phyloP scores from a whole-genome alignment of 2,329 filamentous ascomycete genomes.

The Botrytis galanthina region DNA sequence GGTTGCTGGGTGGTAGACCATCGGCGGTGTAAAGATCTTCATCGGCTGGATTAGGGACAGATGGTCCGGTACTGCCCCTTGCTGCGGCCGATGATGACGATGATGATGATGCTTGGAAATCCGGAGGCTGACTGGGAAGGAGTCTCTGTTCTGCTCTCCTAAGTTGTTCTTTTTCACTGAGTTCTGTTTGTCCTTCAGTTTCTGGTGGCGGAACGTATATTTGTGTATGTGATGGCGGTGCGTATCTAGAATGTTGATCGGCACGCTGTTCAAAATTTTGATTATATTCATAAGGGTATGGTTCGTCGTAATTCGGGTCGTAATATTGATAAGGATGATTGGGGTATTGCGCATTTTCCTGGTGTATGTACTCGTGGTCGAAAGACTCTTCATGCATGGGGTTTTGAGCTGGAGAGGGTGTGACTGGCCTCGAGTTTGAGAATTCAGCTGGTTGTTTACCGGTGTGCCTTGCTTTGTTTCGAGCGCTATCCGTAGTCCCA shows the following conservation, averaged over 20 bases:
- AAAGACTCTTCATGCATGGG: conserved; percentile 30
- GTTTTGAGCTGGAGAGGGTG: conserved; percentile 25
- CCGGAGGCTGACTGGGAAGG: conserved; percentile 74
- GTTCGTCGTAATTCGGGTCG: conserved; percentile 36
- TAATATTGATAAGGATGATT: conserved; percentile 39
- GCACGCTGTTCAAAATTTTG: conserved; percentile 36
- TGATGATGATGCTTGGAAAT: conserved; percentile 46
- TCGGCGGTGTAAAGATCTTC: conserved; percentile 54
- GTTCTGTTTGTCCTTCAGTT: conserved; percentile 55
- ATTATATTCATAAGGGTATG: conserved; percentile 35
- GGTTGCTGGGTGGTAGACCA: conserved; percentile 38
- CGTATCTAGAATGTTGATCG: conserved; percentile 36
- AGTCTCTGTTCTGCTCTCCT: conserved; percentile 74
- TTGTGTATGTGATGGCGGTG: conserved; percentile 41
- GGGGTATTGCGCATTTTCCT: conserved; percentile 24
- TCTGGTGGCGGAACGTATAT: conserved; percentile 60
- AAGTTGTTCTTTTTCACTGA: conserved; percentile 80
- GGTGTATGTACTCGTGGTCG: conserved; percentile 18
- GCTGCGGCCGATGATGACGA: conserved; percentile 27
- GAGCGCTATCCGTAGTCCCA: conserved; percentile 73
- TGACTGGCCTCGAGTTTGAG: conserved; percentile 25
- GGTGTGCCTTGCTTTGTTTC: conserved; percentile 34
- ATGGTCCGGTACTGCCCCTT: conserved; percentile 41
- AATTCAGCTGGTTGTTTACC: conserved; percentile 28
- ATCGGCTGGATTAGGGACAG: conserved; percentile 40